Evolutionary conservation across 805 yeast species (phyloP).

Genomic region (Cyberlindnera galapagoensis): DNA sequence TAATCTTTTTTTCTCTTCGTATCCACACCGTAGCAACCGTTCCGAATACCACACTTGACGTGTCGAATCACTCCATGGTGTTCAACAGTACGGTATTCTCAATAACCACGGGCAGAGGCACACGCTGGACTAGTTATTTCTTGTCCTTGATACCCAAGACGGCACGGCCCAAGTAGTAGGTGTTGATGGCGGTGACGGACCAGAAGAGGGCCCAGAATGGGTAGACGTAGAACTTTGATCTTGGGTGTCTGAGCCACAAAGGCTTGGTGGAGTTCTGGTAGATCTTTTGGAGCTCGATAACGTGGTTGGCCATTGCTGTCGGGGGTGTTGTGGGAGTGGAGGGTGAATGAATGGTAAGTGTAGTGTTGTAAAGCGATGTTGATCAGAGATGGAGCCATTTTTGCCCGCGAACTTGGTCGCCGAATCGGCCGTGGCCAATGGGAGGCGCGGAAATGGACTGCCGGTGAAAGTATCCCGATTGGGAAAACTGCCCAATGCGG

Average conservation of each 20-base stretch:
- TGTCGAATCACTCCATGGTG: too few relatives aligned
- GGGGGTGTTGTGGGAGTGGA: conserved; percentile 10
- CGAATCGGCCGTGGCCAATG: conserved; percentile 10
- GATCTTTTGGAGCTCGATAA: conserved; percentile 52
- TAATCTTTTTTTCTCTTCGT: too few relatives aligned
- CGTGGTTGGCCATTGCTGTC: conserved; percentile 32
- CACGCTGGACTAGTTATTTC: too few relatives aligned
- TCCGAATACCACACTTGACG: too few relatives aligned
- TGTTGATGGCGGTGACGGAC: conserved; percentile 20
- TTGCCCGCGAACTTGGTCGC: not conserved
- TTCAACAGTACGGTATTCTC: not conserved
- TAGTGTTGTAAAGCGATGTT: not conserved
- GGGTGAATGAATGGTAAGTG: not conserved
- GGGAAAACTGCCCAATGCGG: too few relatives aligned
- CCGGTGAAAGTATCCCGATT: too few relatives aligned
- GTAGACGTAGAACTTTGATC: conserved; percentile 27
- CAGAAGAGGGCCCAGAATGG: conserved; percentile 28
- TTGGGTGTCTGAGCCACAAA: conserved; percentile 45
- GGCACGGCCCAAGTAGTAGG: conserved; percentile 54
- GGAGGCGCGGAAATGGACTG: too few relatives aligned
- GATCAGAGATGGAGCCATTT: too few relatives aligned
- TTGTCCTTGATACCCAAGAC: conserved; percentile 55
- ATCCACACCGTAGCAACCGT: too few relatives aligned
- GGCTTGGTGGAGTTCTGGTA: conserved; percentile 54
- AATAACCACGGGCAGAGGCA: not conserved